Base-by-base conservation (phyloP, 805 yeast species). In the Pichia rugopelliculosa region DNA sequence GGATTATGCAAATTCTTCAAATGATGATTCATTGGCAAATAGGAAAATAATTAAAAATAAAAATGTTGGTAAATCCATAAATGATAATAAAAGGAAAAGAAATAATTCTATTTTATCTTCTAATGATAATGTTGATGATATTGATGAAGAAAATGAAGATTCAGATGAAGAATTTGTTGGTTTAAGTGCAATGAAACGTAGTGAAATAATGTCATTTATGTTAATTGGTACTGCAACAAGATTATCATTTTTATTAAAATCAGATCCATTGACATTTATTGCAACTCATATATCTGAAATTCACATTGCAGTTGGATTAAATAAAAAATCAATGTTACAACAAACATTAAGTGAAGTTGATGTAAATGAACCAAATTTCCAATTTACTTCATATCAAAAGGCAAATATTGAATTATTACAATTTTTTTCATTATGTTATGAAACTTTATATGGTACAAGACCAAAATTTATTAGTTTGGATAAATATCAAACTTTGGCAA, bases 181-280 rank as follows among this genome's bases (percentile, higher is more conserved):
- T 0, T 67, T 87, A 40, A 87, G 87, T 26, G 95, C 96, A 1
- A 80, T 89, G 77, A 73, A 95, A 56, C 71, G 96, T 57, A 82
- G 90, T 52, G 90, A 87, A 61, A 73, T 96, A 36, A 85, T 88
- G 89, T 84, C 95, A 0, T 90, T 96, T 91, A 85, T 89, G 93
- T 75, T 88, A 51, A 81, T 87, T 42, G 96, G 97, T 2, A 80
- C 87, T 2, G 90, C 95, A 0, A 84, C 87, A 2, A 71, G 97
- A 48, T 67, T 90, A 38, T 93, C 96, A 3, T 95, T 87, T 60
- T 76, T 88, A 56, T 77, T 87, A 69, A 87, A 85, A 39, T 76
- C 79, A 18, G 79, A 85, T 50, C 73, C 89, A 10, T 76, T 83
- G 55, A 78, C 89, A 6, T 86, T 84, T 58, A 68, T 89, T 47